Conservation (phyloP, 148 eudicot species). For the Persicaria tinctoria region DNA sequence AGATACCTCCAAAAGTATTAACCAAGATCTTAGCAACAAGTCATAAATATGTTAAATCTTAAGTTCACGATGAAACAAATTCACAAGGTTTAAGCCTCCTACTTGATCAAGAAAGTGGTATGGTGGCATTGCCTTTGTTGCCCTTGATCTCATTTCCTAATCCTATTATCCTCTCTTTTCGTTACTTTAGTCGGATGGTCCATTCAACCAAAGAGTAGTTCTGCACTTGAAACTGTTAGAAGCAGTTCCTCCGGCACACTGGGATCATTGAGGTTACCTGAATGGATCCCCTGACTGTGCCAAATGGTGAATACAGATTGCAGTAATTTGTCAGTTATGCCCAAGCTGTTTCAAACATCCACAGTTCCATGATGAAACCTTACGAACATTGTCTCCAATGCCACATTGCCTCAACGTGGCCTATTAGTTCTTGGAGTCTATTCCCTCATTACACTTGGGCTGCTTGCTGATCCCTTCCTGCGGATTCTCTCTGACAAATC, state of each 20-base stretch:
- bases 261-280: too few species aligned
- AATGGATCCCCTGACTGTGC: too few species aligned
- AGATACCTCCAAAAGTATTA: neutral
- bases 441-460: neutral
- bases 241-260: too few species aligned
- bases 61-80: neutral
- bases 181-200: too few species aligned
- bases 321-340: neutral
- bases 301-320: neutral
- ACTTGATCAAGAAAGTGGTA: neutral
- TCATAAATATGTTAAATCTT: neutral
- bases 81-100: neutral
- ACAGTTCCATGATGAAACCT: neutral
- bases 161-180: too few species aligned
- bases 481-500: conserved; percentile 47
- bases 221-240: too few species aligned
- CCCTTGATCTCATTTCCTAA: neutral
- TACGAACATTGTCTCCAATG: neutral
- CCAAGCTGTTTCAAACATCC: neutral
- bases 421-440: neutral
- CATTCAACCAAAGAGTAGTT: too few species aligned
- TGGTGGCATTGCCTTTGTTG: neutral
- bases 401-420: too few species aligned
- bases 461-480: conserved; percentile 21
- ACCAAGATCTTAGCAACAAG: neutral